Conservation (phyloP, 176 grass and related monocot genomes). For the Areca catechu region DNA sequence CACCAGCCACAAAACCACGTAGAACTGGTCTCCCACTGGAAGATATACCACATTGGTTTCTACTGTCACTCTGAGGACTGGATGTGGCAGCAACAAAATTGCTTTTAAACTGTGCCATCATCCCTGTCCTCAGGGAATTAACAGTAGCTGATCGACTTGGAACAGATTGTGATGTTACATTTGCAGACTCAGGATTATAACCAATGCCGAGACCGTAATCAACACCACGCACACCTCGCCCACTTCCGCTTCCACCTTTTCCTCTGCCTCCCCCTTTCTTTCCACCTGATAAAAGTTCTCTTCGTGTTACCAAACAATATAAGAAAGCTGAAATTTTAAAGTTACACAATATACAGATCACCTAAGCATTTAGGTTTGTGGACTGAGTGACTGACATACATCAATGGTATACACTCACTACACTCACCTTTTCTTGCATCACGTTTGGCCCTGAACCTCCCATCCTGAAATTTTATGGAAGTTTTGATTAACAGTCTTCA, state of each 20-base stretch:
- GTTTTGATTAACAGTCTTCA: constrained; percentile 13
- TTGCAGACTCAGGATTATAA: constrained; percentile 53
- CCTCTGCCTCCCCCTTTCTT: constrained; percentile 71
- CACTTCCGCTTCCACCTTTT: constrained; percentile 44
- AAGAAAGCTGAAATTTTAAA: not conserved
- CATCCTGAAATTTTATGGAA: constrained; percentile 56
- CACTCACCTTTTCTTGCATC: constrained; percentile 80
- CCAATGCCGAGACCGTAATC: constrained; percentile 94
- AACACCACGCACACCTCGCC: constrained; percentile 89
- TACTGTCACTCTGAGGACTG: constrained; percentile 27
- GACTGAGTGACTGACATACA: not conserved
- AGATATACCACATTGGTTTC: constrained; percentile 9
- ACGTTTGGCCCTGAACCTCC: constrained; percentile 76
- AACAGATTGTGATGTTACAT: constrained; percentile 35
- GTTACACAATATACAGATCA: too few relatives aligned
- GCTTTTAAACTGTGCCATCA: constrained; percentile 83
- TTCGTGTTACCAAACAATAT: constrained; percentile 13
- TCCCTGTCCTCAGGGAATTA: constrained; percentile 63
- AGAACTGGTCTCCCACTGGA: constrained; percentile 46
- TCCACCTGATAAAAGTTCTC: constrained; percentile 45
- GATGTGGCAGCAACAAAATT: constrained; percentile 78
- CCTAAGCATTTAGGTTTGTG: too few relatives aligned
- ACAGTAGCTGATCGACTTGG: constrained; percentile 43
- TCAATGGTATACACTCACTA: constrained; percentile 4
- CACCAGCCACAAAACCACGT: constrained; percentile 85